Evolutionary conservation across 768 basidiomycete genomes (phyloP).

Genomic region (Boletellus sp.): DNA sequence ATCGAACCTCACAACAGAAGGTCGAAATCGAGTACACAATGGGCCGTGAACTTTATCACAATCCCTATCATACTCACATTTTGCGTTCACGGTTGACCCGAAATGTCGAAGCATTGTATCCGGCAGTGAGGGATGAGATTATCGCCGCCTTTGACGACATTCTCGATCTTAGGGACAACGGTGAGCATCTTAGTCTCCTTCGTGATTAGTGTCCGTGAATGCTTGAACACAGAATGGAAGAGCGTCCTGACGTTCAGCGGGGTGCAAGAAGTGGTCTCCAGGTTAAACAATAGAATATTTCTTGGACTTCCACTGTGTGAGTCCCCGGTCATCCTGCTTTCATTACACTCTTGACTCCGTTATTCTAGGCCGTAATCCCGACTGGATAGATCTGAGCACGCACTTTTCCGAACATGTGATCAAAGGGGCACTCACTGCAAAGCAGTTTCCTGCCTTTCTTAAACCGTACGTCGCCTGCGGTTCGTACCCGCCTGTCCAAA

Average conservation of each 20-base stretch:
- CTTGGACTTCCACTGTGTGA: slow-evolving; percentile 47
- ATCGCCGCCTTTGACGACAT: slow-evolving; percentile 36
- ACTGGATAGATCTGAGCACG: slow-evolving; percentile 20
- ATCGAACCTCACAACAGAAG: slow-evolving; percentile 22
- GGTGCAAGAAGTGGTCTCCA: slow-evolving; percentile 35
- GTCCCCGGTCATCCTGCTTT: slow-evolving; percentile 5
- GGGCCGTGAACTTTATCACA: slow-evolving; percentile 25
- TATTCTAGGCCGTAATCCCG: slow-evolving; percentile 3
- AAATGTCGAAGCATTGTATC: slow-evolving; percentile 37
- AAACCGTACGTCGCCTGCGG: slow-evolving; percentile 22
- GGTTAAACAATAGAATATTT: slow-evolving; percentile 44
- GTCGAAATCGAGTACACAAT: slow-evolving; percentile 38
- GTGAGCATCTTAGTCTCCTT: not conserved
- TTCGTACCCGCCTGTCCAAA: no score
- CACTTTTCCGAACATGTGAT: slow-evolving; percentile 27
- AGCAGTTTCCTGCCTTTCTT: slow-evolving; percentile 31
- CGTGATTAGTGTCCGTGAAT: not conserved
- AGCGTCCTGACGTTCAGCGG: slow-evolving; percentile 23
- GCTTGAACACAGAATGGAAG: slow-evolving; percentile 36
- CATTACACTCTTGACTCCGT: not conserved
- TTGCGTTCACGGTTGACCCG: slow-evolving; percentile 34
- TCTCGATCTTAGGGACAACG: slow-evolving; percentile 23
- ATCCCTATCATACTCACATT: slow-evolving; percentile 27
- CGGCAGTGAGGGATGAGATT: slow-evolving; percentile 46
- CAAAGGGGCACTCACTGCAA: slow-evolving; percentile 16